Conservation (phyloP, 768 basidiomycete genomes). For the Boletus rubroflammeus region DNA sequence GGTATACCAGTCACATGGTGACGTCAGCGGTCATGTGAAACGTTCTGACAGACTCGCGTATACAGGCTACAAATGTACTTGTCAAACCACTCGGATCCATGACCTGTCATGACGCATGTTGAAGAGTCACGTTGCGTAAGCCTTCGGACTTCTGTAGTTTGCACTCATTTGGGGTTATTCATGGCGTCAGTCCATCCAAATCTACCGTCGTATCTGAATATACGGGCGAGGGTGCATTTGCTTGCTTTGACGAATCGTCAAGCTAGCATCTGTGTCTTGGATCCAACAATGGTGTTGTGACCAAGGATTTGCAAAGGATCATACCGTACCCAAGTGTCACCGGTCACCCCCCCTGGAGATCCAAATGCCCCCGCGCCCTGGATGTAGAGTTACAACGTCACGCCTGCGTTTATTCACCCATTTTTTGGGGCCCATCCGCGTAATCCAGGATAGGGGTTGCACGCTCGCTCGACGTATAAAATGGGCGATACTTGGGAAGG, state of each 20-base stretch:
- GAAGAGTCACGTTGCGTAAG: neutral
- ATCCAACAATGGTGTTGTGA: neutral
- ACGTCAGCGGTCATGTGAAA: neutral
- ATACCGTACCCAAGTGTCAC: neutral
- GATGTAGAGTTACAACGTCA: neutral
- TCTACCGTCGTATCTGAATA: neutral
- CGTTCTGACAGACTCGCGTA: neutral
- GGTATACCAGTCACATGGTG: neutral
- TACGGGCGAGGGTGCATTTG: neutral
- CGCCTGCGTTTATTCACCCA: neutral
- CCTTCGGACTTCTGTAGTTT: neutral
- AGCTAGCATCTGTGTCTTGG: neutral
- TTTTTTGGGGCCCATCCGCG: neutral
- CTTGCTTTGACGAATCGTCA: neutral
- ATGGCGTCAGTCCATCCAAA: neutral
- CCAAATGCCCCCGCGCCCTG: neutral
- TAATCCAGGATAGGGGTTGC: neutral
- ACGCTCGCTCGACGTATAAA: slow-evolving; percentile 4
- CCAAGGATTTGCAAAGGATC: neutral
- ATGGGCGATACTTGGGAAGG: neutral
- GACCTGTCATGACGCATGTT: neutral
- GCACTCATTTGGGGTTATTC: neutral
- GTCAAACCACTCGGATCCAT: neutral
- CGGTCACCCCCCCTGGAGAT: neutral
- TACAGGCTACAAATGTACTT: neutral